Conservation (phyloP, 2,329 filamentous ascomycete species). For the Arthroderma sp. region DNA sequence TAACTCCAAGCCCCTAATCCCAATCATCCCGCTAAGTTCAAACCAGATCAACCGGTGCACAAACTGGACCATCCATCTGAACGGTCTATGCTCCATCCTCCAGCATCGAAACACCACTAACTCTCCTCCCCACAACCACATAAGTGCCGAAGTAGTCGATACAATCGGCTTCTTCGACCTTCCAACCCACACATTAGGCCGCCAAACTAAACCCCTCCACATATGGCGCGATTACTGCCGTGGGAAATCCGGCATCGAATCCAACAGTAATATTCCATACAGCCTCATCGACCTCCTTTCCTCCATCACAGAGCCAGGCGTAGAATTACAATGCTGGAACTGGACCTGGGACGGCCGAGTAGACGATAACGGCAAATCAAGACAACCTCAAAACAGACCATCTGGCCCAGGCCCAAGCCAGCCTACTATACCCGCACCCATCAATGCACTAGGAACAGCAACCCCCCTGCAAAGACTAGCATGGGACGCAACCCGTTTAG, state of each 20-base stretch:
- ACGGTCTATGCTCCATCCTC: conserved; percentile 7
- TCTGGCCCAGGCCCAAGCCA: too few relatives aligned
- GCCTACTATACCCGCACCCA: too few relatives aligned
- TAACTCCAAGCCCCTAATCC: not conserved
- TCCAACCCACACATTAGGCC: conserved; percentile 7
- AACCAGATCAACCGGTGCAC: conserved; percentile 9
- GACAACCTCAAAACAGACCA: too few relatives aligned
- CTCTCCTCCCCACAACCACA: not conserved
- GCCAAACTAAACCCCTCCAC: conserved; percentile 5
- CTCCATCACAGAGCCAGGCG: conserved; percentile 5
- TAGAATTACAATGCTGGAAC: conserved; percentile 6
- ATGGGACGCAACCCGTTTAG: conserved; percentile 6
- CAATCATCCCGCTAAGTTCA: not conserved
- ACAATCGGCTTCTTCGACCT: conserved; percentile 9
- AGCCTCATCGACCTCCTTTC: conserved; percentile 8
- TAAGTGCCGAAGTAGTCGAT: conserved; percentile 6
- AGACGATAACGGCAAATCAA: too few relatives aligned
- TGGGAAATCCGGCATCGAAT: conserved; percentile 7
- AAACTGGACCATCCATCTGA: conserved; percentile 9
- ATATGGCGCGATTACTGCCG: conserved; percentile 10
- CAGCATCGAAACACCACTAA: conserved; percentile 4
- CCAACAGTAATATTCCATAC: conserved; percentile 7
- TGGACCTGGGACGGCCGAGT: conserved; percentile 2
- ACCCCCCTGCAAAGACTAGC: not conserved
- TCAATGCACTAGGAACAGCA: not conserved